A percentile compares a stretch with the other conserved stretches of the same genome.
These are phyloP conservation scores for Ascocoryne sarcoides DNA, from an alignment of 2,329 filamentous ascomycete genomes.

Conservation along the genomic window DNA sequence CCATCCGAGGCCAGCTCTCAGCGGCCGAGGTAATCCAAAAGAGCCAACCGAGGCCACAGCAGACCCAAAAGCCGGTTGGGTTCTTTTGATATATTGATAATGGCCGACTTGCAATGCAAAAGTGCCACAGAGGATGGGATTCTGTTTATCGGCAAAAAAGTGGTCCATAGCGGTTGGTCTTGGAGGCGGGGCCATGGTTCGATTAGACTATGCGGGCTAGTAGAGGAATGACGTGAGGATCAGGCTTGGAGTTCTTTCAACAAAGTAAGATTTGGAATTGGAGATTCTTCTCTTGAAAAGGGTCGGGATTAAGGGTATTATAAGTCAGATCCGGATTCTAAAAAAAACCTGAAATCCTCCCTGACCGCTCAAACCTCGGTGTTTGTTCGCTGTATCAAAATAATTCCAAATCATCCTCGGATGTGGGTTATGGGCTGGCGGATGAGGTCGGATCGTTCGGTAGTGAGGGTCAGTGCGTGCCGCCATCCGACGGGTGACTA, in stretches of 20 bases:
- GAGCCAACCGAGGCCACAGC: neutral
- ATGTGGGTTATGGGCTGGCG: no score
- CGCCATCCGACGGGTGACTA: no score
- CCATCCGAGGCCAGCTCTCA: conserved; percentile 22
- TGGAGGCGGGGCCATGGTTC: conserved; percentile 14
- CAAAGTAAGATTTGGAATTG: neutral
- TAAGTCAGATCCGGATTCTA: no score
- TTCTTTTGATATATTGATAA: conserved; percentile 18
- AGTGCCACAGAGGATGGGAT: conserved; percentile 16
- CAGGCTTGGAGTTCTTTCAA: neutral
- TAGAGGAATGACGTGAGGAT: conserved; percentile 3
- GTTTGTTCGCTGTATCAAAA: no score
- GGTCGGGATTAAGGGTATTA: no score
- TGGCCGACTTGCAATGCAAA: conserved; percentile 18
- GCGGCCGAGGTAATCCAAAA: conserved; percentile 11
- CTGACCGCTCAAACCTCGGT: no score
- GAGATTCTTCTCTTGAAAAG: no score
- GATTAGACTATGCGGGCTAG: neutral
- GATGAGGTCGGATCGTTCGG: no score
- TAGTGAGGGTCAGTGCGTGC: no score
- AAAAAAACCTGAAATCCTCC: no score
- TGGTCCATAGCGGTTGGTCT: conserved; percentile 12
- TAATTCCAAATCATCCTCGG: no score
- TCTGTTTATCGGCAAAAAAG: conserved; percentile 20
- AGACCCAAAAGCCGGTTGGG: conserved; percentile 11